Base-by-base conservation (phyloP, 139 green algal genomes). In the Closterium sp. region DNA sequence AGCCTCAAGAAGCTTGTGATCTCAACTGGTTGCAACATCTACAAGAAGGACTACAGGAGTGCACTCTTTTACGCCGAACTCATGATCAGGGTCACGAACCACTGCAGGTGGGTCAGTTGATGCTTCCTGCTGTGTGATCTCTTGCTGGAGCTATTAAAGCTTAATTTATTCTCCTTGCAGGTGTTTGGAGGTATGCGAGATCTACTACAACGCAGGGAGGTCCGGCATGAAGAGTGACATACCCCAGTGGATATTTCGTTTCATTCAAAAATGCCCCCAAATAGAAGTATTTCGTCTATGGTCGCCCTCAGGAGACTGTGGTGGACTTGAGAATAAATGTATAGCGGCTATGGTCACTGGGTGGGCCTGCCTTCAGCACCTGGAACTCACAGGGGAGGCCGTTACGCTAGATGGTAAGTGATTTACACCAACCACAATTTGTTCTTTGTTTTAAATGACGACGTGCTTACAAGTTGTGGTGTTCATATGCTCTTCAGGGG, bases 21-120 rank as follows among this genome's bases (percentile, higher is more conserved):
- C n/a, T n/a, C 33, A 19, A 90, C 87, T 9, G 87, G 87, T n/a
- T 90, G 87, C 87, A 87, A 87, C 33, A 90, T 64, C 19, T 90
- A 90, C 35, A 34, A 90, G 33, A 90, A 90, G 81, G 87, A 90
- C 4, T 90, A 90, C 87, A n/a, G 87, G 16, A 90, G 33, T 90
- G 87, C 33, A 38, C 87, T 33, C 25, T 90, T 90, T 31, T 90
- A 90, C 87, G 88, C 87, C 5, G 33, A 90, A 28, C 21, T 90
- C 55, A 90, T 90, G 87, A 25, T 19, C 25, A 84, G 35, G 64
- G 87, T 90, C 8, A 28, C 87, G n/a, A 34, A 35, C 31, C 81
- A 87, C 32, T 90, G 55, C 87, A 90, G 87, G 87, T 90, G 23
- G 10, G 86, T 76, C 36, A 76, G 55, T 76, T 28, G 25, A 28